Evolutionary conservation across 2,329 filamentous ascomycete genomes (phyloP).

Genomic region (Nigrograna mackinnonii): DNA sequence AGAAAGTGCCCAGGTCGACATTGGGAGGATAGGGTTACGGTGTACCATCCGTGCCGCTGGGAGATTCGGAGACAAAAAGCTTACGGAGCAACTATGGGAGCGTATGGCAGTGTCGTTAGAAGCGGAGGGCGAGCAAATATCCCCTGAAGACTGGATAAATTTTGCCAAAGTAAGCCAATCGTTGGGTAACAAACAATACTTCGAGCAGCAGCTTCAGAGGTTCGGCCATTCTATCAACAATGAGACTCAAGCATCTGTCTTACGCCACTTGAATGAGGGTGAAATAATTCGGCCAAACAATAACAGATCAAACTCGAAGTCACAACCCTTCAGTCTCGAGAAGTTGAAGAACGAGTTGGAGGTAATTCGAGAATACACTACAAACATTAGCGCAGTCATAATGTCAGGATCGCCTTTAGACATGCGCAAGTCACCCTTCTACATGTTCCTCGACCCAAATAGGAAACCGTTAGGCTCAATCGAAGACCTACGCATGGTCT

Average conservation of each 20-base stretch:
- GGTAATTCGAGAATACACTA: slow-evolving; percentile 24
- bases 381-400: slow-evolving; percentile 29
- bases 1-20: slow-evolving; percentile 17
- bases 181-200: slow-evolving; percentile 21
- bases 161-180: slow-evolving; percentile 34
- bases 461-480: slow-evolving; percentile 19
- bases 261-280: no score
- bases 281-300: no score
- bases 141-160: slow-evolving; percentile 34
- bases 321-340: no score
- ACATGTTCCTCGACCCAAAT: slow-evolving; percentile 38
- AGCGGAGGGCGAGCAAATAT: slow-evolving; percentile 20
- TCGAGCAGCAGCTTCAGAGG: slow-evolving; percentile 25
- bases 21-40: slow-evolving; percentile 23
- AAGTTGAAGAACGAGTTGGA: slow-evolving; percentile 21
- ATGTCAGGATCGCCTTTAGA: slow-evolving; percentile 40
- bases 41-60: slow-evolving; percentile 33
- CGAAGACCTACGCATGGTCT: slow-evolving; percentile 40
- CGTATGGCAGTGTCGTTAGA: slow-evolving; percentile 24
- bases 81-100: slow-evolving; percentile 36
- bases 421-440: slow-evolving; percentile 36
- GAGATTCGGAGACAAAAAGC: slow-evolving; percentile 18
- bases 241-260: neutral
- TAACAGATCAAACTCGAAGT: no score
- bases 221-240: slow-evolving; percentile 25